Conservation (phyloP, 2,329 filamentous ascomycete species). For the Graphilbum fragrans region DNA sequence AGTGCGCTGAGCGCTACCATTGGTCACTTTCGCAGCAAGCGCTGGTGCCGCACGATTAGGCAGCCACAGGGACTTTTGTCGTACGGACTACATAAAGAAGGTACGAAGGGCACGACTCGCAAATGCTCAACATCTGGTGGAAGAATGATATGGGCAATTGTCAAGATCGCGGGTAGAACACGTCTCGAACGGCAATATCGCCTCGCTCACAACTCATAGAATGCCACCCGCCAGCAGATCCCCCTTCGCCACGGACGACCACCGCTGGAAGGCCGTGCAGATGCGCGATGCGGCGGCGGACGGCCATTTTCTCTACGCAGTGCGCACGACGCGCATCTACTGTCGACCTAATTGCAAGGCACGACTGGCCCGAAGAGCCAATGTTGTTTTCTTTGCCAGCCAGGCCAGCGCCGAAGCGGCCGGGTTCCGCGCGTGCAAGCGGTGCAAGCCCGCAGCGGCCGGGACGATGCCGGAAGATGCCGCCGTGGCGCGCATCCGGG, state of each 20-base stretch:
- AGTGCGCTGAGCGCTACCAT: too few species aligned
- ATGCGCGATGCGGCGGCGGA: slow-evolving; percentile 22
- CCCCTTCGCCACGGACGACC: background rate
- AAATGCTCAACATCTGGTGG: too few species aligned
- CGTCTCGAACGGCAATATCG: too few species aligned
- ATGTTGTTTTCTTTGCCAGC: slow-evolving; percentile 41
- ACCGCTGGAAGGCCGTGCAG: slow-evolving; percentile 23
- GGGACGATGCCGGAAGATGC: slow-evolving; percentile 28
- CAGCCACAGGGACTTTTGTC: too few species aligned
- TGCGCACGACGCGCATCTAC: slow-evolving; percentile 36
- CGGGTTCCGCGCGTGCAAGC: slow-evolving; percentile 45
- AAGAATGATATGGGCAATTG: too few species aligned
- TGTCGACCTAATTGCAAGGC: slow-evolving; percentile 50
- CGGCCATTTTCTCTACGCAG: slow-evolving; percentile 29
- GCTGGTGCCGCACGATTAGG: too few species aligned
- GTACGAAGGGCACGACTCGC: too few species aligned
- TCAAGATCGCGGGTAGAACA: too few species aligned
- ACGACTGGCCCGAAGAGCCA: slow-evolving; percentile 46
- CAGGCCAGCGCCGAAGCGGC: slow-evolving; percentile 28
- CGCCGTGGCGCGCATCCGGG: slow-evolving; percentile 28
- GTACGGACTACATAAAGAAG: too few species aligned
- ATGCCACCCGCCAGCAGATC: too few species aligned
- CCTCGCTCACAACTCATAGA: too few species aligned
- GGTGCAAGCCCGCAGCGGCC: slow-evolving; percentile 31
- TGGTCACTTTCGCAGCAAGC: too few species aligned